phyloP scores from a whole-genome alignment of 192 early-diverging fungal genomes.

The Entomortierella parvispora region DNA sequence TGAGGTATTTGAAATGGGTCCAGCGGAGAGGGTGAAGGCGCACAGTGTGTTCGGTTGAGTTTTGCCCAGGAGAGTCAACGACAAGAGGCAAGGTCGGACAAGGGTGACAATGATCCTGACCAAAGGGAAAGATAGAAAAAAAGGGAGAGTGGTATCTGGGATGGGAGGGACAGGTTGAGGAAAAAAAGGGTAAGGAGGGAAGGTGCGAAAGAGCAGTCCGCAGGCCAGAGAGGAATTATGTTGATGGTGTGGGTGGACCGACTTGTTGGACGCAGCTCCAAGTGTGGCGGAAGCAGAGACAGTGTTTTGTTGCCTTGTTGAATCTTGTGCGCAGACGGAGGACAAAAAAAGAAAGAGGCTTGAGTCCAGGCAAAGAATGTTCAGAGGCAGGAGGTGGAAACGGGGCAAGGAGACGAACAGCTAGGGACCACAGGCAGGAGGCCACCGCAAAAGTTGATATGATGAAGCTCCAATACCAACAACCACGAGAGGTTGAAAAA shows the following conservation, averaged over 20 bases:
- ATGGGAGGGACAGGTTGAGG: conserved; percentile 3
- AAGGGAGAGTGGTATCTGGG: not conserved
- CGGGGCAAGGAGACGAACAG: too few relatives aligned
- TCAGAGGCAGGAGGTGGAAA: too few relatives aligned
- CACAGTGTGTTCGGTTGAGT: not conserved
- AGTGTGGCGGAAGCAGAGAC: too few relatives aligned
- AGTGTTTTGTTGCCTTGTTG: too few relatives aligned
- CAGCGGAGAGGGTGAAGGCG: not conserved
- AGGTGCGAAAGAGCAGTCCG: not conserved
- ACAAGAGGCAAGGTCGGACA: not conserved
- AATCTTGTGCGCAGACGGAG: too few relatives aligned
- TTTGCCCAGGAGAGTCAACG: not conserved
- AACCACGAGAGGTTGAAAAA: not conserved
- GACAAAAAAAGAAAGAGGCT: too few relatives aligned
- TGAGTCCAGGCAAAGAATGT: too few relatives aligned
- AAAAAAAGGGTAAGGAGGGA: not conserved
- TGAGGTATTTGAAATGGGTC: not conserved
- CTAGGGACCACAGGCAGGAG: too few relatives aligned
- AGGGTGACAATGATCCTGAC: not conserved
- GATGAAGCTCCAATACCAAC: too few relatives aligned
- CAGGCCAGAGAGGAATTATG: not conserved
- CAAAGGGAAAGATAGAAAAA: conserved; percentile 9
- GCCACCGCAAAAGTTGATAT: too few relatives aligned
- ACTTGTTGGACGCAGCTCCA: too few relatives aligned
- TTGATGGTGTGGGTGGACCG: too few relatives aligned